Evolutionary conservation across 73 alveolate species (phyloP), one percentile per base, ranked within the genome.

Genomic region (Breviolum minutum): DNA sequence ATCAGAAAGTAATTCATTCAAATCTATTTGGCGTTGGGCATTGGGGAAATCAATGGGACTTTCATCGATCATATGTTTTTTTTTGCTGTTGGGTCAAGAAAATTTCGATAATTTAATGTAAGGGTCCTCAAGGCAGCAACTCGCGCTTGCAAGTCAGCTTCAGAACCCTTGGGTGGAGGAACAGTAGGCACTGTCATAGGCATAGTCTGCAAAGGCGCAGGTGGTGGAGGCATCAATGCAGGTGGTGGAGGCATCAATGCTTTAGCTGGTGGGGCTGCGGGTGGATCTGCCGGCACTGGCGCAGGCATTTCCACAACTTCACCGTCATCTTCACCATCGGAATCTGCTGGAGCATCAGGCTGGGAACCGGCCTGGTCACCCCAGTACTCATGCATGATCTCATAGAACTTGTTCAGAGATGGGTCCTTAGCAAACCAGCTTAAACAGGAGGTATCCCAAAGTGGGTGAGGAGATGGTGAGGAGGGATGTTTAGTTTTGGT

Each of bases 381-480:
- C 87, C 87, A 79, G 63, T 79, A 32, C 13, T 13, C 20, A 14
- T 40, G 62, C 61, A 87, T 19, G 84, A 68, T 87, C 13, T 5
- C 60, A 48, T 87, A 87, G 95, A 87, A 87, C 70, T 29, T 7
- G 48, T 68, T 68, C 95, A 87, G 62, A 48, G 66, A 29, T 7
- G 69, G 83, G 40, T 64, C 95, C 95, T 87, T 11, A 8, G 29
- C 16, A 12, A 6, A 71, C 30, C 16, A 22, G 16, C 16, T 11
- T 1, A 8, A 13, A 16, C 5, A 8, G 63, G 29, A 30, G 2
- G n/a, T 13, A 40, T 17, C 66, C 27, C 8, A 80, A 48, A 30
- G 5, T 80, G 19, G 26, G 14, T 30, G 16, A 29, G 63, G 63
- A 14, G 27, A 80, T 70, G 0, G 2, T 13, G 27, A 27, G 26